Evolutionary conservation across 1,139 yeast genomes (phyloP).

Genomic region (Pichia sp.): DNA sequence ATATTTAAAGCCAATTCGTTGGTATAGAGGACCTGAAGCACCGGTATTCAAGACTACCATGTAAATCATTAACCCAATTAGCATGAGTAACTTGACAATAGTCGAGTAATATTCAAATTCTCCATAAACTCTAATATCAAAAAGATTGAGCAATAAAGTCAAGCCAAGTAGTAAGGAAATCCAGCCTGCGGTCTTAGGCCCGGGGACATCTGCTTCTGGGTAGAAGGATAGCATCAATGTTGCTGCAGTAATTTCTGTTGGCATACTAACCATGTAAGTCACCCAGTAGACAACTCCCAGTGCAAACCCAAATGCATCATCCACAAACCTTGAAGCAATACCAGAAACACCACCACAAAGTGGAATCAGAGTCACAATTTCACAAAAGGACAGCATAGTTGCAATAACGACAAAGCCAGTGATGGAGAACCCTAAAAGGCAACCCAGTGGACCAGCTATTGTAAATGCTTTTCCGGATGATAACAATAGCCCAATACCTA

Average conservation of each 20-base stretch:
- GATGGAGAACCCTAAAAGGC: conserved; percentile 58
- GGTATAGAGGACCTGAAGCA: conserved; percentile 28
- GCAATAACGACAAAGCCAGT: conserved; percentile 63
- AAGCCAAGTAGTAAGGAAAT: conserved; percentile 44
- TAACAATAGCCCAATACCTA: conserved; percentile 74
- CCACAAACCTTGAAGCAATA: conserved; percentile 69
- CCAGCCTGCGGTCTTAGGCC: conserved; percentile 55
- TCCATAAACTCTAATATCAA: conserved; percentile 67
- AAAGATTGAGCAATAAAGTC: conserved; percentile 40
- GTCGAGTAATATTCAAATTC: conserved; percentile 64
- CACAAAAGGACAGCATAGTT: conserved; percentile 72
- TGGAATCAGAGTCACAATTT: conserved; percentile 79
- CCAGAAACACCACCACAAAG: conserved; percentile 76
- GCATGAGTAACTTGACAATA: conserved; percentile 47
- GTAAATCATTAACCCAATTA: conserved; percentile 48
- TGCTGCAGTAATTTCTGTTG: conserved; percentile 76
- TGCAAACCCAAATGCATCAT: conserved; percentile 80
- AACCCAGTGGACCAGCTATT: conserved; percentile 78
- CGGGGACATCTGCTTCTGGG: conserved; percentile 42
- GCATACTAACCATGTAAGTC: conserved; percentile 63
- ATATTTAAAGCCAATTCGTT: conserved; percentile 52
- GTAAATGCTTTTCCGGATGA: conserved; percentile 74
- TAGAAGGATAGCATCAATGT: conserved; percentile 67
- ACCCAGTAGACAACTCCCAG: conserved; percentile 74
- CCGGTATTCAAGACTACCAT: conserved; percentile 62